Conservation (phyloP, 2,329 filamentous ascomycete genomes). For the Aspergillus sp. region DNA sequence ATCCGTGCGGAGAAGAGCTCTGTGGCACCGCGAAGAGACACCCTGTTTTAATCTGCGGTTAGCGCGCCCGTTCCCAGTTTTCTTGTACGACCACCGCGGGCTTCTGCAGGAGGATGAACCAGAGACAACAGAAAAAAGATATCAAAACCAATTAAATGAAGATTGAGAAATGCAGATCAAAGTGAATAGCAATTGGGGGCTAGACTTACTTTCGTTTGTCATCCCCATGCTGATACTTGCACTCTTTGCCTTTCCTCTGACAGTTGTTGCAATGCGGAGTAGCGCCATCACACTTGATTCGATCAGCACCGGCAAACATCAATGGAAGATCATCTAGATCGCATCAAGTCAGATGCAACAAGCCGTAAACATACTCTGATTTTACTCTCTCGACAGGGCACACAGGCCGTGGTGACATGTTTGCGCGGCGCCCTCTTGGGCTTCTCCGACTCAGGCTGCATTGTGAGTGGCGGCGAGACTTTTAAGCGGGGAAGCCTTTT, state of each 20-base stretch:
- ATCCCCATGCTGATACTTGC: conserved; percentile 36
- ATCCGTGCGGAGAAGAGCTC: conserved; percentile 34
- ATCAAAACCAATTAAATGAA: too few relatives aligned
- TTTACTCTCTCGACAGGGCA: conserved; percentile 43
- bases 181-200: not conserved
- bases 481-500: too few relatives aligned
- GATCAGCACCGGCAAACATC: too few relatives aligned
- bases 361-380: conserved; percentile 30
- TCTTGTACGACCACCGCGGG: not conserved
- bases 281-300: conserved; percentile 30
- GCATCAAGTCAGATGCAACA: too few relatives aligned
- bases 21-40: conserved; percentile 31
- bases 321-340: too few relatives aligned
- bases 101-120: not conserved
- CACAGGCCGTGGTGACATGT: conserved; percentile 42
- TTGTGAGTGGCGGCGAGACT: conserved; percentile 2
- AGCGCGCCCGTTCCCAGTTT: not conserved
- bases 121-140: not conserved
- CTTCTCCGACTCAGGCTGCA: conserved; percentile 21
- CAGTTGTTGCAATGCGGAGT: conserved; percentile 36
- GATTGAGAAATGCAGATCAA: too few relatives aligned
- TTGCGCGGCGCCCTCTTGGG: conserved; percentile 32
- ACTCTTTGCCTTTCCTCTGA: conserved; percentile 32
- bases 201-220: conserved; percentile 35
- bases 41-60: conserved; percentile 14